Percentiles rank a stretch among this genome's conserved stretches.
These are phyloP conservation scores for Sphagnum contortum DNA, from an alignment of 225 moss, liverwort and hornwort genomes.

Conservation along the genomic window DNA sequence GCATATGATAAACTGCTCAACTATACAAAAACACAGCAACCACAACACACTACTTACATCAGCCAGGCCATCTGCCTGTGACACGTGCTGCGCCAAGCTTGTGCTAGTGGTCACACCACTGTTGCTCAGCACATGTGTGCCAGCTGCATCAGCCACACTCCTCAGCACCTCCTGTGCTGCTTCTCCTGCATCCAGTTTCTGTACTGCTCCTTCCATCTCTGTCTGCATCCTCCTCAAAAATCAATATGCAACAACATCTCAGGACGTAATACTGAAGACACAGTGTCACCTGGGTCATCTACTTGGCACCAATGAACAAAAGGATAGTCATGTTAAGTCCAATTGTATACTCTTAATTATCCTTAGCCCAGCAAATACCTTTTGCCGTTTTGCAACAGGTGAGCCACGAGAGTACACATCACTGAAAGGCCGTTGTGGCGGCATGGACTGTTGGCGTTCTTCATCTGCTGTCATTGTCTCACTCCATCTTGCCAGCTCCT, in stretches of 20 bases:
- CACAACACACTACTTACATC: constrained; percentile 47
- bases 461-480: constrained; percentile 74
- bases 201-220: constrained; percentile 66
- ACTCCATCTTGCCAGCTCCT: constrained; percentile 76
- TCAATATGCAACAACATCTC: neutral
- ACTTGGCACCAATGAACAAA: too few species aligned
- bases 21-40: too few species aligned
- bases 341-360: too few species aligned
- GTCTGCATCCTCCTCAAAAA: constrained; percentile 40
- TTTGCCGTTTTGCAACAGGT: constrained; percentile 80
- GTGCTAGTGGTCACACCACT: constrained; percentile 29
- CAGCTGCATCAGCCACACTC: constrained; percentile 52
- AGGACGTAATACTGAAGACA: too few species aligned
- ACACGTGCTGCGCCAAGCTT: constrained; percentile 30
- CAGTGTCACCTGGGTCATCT: too few species aligned
- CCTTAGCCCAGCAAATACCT: constrained; percentile 27
- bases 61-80: constrained; percentile 54
- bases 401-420: constrained; percentile 73
- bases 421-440: constrained; percentile 88
- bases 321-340: too few species aligned
- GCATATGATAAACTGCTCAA: too few species aligned
- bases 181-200: constrained; percentile 78
- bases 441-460: constrained; percentile 71
- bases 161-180: constrained; percentile 57
- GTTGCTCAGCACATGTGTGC: constrained; percentile 37